Evolutionary conservation across 78 protist genomes (phyloP), one percentile per base, ranked within the genome.

Genomic region (Pigoraptor vietnamica): DNA sequence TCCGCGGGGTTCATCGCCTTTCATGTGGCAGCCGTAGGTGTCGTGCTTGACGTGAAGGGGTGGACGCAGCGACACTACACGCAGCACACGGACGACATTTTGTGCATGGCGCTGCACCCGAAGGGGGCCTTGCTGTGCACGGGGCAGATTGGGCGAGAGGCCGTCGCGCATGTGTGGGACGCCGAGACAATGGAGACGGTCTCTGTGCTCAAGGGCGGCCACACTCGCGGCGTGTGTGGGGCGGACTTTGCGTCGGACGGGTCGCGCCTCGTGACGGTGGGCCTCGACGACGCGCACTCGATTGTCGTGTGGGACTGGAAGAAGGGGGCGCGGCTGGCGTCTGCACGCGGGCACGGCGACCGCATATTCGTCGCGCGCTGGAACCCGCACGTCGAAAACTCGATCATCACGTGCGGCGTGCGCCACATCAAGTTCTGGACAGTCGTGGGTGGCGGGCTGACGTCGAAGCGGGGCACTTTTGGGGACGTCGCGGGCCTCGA

Each of bases 271-370:
- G 89, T 25, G 24, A n/a, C 94, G 0, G 91, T 90, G 19, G 95
- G 94, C 10, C 29, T 38, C 32, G 97, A 96, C 92, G 88, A 67
- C 24, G 67, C 90, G 40, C 37, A 91, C 86, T 37, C 90, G 33
- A 23, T 95, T 33, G 67, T n/a, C 1, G 38, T 96, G 24, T 95
- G 93, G 94, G 94, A 92, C 29, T 92, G 94, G 95, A 91, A 40
- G 40, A 37, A 32, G 37, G 93, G 92, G 25, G 23, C 0, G 48
- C 48, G 0, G 34, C 21, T 92, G 34, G 94, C 90, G 37, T 0
- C 1, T 33, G 38, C n/a, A 34, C 0, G 35, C 33, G 87, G 81
- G 55, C 10, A 24, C 86, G 55, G 1, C 37, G 40, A 36, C 38
- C 35, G 34, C 34, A 9, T 94, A 9, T 36, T 91, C 38, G 91